Base-by-base conservation (phyloP, 176 grass and related monocot species). In the Eleusine indica region DNA sequence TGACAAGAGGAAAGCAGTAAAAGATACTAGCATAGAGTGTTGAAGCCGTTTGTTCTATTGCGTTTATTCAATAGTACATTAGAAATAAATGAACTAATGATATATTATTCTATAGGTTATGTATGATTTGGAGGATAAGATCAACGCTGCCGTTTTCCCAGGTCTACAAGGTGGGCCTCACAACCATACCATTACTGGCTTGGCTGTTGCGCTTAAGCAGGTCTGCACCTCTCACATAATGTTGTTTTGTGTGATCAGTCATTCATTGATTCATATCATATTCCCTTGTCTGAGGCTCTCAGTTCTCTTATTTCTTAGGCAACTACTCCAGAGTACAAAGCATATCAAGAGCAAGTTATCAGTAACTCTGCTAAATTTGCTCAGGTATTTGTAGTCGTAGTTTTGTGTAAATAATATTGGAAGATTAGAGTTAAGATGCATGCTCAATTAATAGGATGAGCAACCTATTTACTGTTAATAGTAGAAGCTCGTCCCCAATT, bases 191-290 rank as follows among this genome's bases (percentile, higher is more conserved):
- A 99, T 99, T 76, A 77, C 93, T 92, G 96, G 96, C 71, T 89
- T 99, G 64, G 97, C 97, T 79, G 93, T 99, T 85, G 97, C 97
- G 9, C 93, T 99, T 80, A 99, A 99, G 89, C 97, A 99, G 93
- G 97, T 99, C 54, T 72, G 74, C 41, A 68, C 12, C 39, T 80
- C 52, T 65, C 85, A 49, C 63, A 41, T 69, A 62, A 17, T 79
- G 60, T 22, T 74, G 32, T 79, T 90, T 40, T 67, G 65, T 60
- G 10, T 78, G 72, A 37, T 41, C 54, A 80, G 69, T 15, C 79
- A 85, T 35, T 35, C 32, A 35, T 35, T 35, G 32, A 43, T 63
- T 58, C 48, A 74, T 74, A 54, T 60, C 60, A 21, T 78, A 80
- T 74, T 30, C 8, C 22, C 70, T 79, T 80, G 17, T 29, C 39